Evolutionary conservation across 1,284 basidiomycete species (phyloP).

Genomic region (Moesziomyces parantarcticus): DNA sequence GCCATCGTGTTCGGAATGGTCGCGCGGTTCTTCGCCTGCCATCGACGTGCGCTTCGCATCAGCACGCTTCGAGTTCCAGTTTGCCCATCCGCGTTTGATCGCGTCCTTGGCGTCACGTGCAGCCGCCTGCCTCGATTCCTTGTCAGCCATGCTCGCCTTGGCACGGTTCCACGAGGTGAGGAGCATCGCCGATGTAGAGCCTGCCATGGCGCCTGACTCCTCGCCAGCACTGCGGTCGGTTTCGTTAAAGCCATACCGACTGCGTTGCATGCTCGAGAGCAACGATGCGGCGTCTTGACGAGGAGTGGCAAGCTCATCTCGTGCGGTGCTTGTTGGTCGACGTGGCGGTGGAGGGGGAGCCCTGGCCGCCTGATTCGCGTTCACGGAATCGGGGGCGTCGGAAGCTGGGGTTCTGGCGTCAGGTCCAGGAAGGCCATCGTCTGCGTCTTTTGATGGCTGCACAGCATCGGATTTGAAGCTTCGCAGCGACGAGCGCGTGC

Average conservation of each 20-base stretch:
- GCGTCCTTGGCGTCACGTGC: constrained; percentile 65
- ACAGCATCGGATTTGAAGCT: constrained; percentile 24
- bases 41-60: constrained; percentile 23
- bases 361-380: constrained; percentile 4
- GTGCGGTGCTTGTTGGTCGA: constrained; percentile 5
- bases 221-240: constrained; percentile 11
- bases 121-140: constrained; percentile 58
- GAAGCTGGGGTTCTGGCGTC: constrained; percentile 8
- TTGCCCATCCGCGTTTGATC: constrained; percentile 62
- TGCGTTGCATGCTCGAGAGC: constrained; percentile 36
- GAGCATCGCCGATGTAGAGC: constrained; percentile 33
- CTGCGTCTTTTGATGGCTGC: constrained; percentile 2
- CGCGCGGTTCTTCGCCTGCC: constrained; percentile 8
- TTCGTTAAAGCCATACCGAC: constrained; percentile 39
- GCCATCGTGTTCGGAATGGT: constrained; percentile 14
- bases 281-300: constrained; percentile 35
- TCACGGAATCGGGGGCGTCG: not conserved
- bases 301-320: constrained; percentile 6
- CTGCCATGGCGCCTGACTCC: constrained; percentile 4
- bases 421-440: not conserved
- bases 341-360: constrained; percentile 37
- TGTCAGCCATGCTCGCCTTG: constrained; percentile 64
- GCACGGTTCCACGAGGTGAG: constrained; percentile 60
- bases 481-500: constrained; percentile 25
- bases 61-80: constrained; percentile 55